These are phyloP conservation scores for Davidsoniella neocaledoniae DNA, from an alignment of 2,329 filamentous ascomycete genomes.

Conservation along the genomic window DNA sequence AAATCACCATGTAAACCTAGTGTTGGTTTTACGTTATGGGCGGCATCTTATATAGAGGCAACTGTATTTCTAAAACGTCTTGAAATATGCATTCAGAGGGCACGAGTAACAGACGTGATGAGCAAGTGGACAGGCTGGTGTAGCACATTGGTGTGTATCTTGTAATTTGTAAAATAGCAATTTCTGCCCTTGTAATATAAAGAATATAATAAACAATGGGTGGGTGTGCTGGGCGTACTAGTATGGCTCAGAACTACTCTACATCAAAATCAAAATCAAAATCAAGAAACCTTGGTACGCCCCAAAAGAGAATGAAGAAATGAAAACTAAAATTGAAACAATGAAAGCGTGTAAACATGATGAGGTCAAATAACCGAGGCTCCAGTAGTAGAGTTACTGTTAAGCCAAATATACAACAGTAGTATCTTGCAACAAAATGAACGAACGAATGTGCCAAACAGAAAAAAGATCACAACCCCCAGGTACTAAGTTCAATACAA, in stretches of 20 bases:
- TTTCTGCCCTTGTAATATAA: constrained; percentile 10
- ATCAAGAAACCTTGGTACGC: neutral
- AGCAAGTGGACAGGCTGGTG: neutral
- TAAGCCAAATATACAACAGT: neutral
- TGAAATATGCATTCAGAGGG: constrained; percentile 1
- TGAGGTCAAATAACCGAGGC: neutral
- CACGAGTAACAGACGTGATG: neutral
- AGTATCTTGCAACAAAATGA: neutral
- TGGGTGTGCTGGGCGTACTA: neutral
- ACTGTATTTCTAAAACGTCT: constrained; percentile 12
- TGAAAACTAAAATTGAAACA: neutral
- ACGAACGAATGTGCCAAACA: constrained; percentile 2
- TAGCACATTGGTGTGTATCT: neutral
- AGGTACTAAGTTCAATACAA: neutral
- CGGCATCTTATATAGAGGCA: constrained; percentile 5
- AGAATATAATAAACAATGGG: constrained; percentile 11
- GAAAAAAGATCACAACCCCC: neutral
- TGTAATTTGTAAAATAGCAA: constrained; percentile 8
- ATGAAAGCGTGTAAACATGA: constrained; percentile 3
- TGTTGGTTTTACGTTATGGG: neutral
- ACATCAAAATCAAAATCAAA: constrained; percentile 4
- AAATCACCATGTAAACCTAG: constrained; percentile 53
- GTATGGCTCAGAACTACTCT: neutral
- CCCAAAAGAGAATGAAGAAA: neutral
- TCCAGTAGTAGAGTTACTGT: neutral